Base-by-base conservation (phyloP, 1,284 basidiomycete genomes). In the Apiotrichum porosum region DNA sequence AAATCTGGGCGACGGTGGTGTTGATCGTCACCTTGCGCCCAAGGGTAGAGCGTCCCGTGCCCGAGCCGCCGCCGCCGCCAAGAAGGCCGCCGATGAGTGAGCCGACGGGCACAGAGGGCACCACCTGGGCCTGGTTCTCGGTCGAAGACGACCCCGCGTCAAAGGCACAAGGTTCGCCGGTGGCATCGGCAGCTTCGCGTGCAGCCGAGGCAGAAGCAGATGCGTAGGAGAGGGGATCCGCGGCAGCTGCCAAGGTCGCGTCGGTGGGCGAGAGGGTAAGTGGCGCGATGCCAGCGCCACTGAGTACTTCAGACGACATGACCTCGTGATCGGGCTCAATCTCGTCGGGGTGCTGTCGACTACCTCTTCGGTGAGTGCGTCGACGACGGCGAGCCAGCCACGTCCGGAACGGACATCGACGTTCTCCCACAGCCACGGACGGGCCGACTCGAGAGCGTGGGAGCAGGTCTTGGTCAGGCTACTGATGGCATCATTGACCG, bases 341-440 rank as follows among this genome's bases (percentile, higher is more conserved):
- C n/a, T n/a, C n/a, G n/a, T n/a, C n/a, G n/a, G n/a, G n/a, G 42
- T 42, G 21, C 50, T 44, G 26, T 61, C 49, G 17, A 60, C 55
- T 24, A 73, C 63, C 46, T 73, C 68, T 45, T 72, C 70, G 2
- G 67, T 69, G 39, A 74, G 51, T 0, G 69, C 72, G 51, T 72
- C 63, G 37, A 74, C 72, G 32, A 74, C 66, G 9, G 67, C 63
- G 37, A 74, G 59, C 72, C 72, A 74, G n/a, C 69, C 70, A 49
- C 68, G 47, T 4, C 72, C 72, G 5, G 61, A 57, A 28, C 58
- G 54, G 9, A 74, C 67, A 35, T 68, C 65, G 19, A 74, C 66
- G 39, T 71, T 58, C 48, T 72, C 69, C 72, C 72, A 74, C 31
- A 74, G 51, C 64, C 68, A 69, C 17, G 69, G 69, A 32, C 70